Evolutionary conservation across 805 yeast species (phyloP), one percentile per base, ranked within the genome.

Genomic region (Ogataea polymorpha): DNA sequence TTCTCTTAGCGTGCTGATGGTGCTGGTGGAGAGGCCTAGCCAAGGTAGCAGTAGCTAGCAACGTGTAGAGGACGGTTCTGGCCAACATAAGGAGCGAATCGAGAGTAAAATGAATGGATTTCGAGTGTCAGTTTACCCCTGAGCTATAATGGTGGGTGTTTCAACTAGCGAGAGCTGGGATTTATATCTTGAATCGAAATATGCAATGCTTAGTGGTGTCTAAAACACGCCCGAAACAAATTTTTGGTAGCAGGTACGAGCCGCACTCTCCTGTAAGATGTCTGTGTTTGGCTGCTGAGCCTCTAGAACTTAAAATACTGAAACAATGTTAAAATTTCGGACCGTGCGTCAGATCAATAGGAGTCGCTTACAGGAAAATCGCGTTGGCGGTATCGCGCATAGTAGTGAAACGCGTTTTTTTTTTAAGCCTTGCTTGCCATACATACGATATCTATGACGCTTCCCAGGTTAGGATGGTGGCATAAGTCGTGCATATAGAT

Each of bases 1-100:
- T 77, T 55, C 75, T 69, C 50, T 67, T 66, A 28, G 55, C 67
- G 40, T 70, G 74, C 28, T 67, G 63, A 47, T 75, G 71, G 58
- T 77, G 80, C 37, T 77, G 80, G 39, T 75, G 80, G 14, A 42
- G 38, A 5, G 58, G 52, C 16, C 46, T 48, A 13, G 52, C 39
- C 4, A 44, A 25, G 20, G 49, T 44, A n/a, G 50, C 14, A 3
- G 53, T 32, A 6, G 48, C 50, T 11, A 53, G 21, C 16, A 42
- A 20, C 6, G 48, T 26, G 17, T 35, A 28, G 14, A 45, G 44
- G 25, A 41, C 5, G 23, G 43, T 35, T 26, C 38, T 39, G 13
- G 46, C 30, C 25, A 37, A 39, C 37, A 48, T 37, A 46, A 38
- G 35, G 41, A 38, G 15, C 16, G 41, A 23, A 30, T 16, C 12